Base-by-base conservation (phyloP, 208 protist species). In the Crithidia bombi region DNA sequence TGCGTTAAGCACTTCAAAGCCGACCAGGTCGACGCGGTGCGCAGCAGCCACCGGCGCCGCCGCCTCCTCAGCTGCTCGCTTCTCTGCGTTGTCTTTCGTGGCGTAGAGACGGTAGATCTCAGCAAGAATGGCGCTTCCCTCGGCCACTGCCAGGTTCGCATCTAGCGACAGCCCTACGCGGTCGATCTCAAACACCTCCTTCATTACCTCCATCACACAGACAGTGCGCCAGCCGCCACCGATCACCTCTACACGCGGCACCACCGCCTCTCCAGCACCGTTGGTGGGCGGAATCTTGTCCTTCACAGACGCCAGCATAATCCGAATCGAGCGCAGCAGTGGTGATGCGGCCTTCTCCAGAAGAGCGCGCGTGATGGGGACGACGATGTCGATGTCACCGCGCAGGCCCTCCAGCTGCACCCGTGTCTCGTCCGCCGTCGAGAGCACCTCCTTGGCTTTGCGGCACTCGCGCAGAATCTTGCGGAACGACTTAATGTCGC, bases 361-460 rank as follows among this genome's bases (percentile, higher is more conserved):
- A 47, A 75, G 30, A 1, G 50, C 44, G 36, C 76, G 75, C n/a
- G 71, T 79, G 54, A 90, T 44, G 21, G 72, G 52, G 10, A 90
- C 52, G 51, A 67, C 63, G 15, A 90, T 59, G 72, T 90, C 85
- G 26, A 85, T 58, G 35, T 85, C 76, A 6, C 82, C 69, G 19
- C 63, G 72, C 30, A 93, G 71, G 3, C 72, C 81, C 57, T 93
- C 88, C 12, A 89, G 49, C 73, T 86, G 73, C 57, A 91, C 70
- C 10, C 47, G 55, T 2, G 83, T 75, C 58, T 83, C 66, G 26
- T 90, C 79, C 3, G 71, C 55, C 17, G 88, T 90, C 26, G 88
- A 93, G 26, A 93, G 69, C 26, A 90, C 78, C 79, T 91, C 85
- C 70, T 93, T 93, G 23, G 81, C 78, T 72, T 91, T 91, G 23